Evolutionary conservation across 805 yeast genomes (phyloP).

Genomic region (Lipomyces anomalus): DNA sequence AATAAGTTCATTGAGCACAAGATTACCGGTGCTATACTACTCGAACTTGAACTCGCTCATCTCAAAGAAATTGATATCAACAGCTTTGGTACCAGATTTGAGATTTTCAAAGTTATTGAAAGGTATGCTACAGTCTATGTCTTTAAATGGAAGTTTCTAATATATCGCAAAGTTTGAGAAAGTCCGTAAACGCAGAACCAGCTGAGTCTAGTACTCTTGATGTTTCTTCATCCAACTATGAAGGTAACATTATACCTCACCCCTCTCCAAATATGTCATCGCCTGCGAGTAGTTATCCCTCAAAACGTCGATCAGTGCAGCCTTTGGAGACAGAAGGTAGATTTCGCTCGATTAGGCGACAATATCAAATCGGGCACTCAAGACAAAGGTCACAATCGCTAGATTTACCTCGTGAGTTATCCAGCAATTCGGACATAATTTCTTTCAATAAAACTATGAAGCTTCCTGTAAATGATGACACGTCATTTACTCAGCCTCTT

Average conservation of each 20-base stretch:
- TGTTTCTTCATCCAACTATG: too few relatives aligned
- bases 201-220: too few relatives aligned
- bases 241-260: too few relatives aligned
- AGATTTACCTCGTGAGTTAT: constrained; percentile 7
- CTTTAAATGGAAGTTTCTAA: too few relatives aligned
- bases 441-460: constrained; percentile 21
- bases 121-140: too few relatives aligned
- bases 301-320: constrained; percentile 11
- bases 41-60: constrained; percentile 79
- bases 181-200: too few relatives aligned
- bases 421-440: constrained; percentile 8
- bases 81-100: constrained; percentile 93
- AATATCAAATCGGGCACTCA: constrained; percentile 8
- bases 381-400: constrained; percentile 20
- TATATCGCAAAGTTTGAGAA: too few relatives aligned
- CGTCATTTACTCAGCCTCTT: too few relatives aligned
- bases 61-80: constrained; percentile 86
- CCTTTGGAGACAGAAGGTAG: constrained; percentile 13
- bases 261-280: too few relatives aligned
- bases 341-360: constrained; percentile 6
- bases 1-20: constrained; percentile 80
- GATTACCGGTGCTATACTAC: constrained; percentile 76
- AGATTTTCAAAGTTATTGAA: constrained; percentile 83
- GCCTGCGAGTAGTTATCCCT: too few relatives aligned
- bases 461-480: too few relatives aligned